Conservation (phyloP, 768 basidiomycete genomes). For the Lactarius trivialis region DNA sequence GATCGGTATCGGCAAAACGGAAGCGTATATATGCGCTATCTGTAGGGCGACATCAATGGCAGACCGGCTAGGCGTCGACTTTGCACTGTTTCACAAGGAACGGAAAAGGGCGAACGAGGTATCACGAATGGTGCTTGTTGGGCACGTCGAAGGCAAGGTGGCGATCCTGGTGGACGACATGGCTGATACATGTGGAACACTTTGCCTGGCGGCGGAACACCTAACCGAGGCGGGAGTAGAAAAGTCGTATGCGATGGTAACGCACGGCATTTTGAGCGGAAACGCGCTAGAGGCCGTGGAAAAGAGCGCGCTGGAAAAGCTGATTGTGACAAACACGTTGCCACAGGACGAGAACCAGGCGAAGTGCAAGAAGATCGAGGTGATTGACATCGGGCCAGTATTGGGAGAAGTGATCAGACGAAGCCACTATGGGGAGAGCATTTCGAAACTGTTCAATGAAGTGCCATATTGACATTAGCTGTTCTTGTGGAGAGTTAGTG, state of each 20-base stretch:
- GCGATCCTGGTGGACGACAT: constrained; percentile 98
- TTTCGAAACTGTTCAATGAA: constrained; percentile 83
- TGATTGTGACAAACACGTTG: constrained; percentile 97
- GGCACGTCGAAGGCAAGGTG: constrained; percentile 84
- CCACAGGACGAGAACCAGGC: constrained; percentile 78
- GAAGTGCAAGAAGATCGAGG: constrained; percentile 74
- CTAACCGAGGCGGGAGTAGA: constrained; percentile 83
- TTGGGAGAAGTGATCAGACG: constrained; percentile 94
- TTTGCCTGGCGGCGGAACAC: constrained; percentile 85
- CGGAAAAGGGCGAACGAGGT: constrained; percentile 95
- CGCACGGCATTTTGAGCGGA: constrained; percentile 93
- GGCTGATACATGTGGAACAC: constrained; percentile 94
- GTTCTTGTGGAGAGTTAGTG: background rate
- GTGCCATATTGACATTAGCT: constrained; percentile 62
- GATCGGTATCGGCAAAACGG: background rate
- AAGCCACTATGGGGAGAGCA: constrained; percentile 95
- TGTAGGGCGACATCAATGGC: constrained; percentile 93
- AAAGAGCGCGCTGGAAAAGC: constrained; percentile 75
- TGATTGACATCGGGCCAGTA: constrained; percentile 91
- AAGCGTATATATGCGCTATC: background rate
- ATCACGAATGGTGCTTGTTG: constrained; percentile 92
- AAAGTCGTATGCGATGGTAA: constrained; percentile 87
- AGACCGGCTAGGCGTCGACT: constrained; percentile 92
- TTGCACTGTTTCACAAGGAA: constrained; percentile 99
- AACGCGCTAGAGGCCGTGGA: constrained; percentile 72